A percentile compares a stretch with the other conserved stretches of the same genome.
Conservation (phyloP, 2,329 filamentous ascomycete genomes). For the Diaporthe vaccinii region DNA sequence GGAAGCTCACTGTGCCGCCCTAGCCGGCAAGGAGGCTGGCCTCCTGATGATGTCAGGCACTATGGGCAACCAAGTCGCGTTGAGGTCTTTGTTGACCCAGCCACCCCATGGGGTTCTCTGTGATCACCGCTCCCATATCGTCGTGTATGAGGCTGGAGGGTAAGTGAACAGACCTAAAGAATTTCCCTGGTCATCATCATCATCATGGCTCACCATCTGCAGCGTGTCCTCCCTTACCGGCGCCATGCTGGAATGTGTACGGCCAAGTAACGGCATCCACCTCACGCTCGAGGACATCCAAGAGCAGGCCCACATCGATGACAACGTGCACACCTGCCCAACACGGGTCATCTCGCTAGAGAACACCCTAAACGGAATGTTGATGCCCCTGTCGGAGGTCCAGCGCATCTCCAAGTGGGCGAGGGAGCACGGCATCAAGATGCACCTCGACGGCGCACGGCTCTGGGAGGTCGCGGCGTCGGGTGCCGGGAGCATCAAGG, state of each 20-base stretch:
- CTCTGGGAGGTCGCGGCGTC: slow-evolving; percentile 64
- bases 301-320: slow-evolving; percentile 72
- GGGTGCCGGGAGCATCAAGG: slow-evolving; percentile 56
- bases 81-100: slow-evolving; percentile 81
- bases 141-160: slow-evolving; percentile 76
- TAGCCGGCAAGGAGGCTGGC: slow-evolving; percentile 81
- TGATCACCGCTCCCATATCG: slow-evolving; percentile 83
- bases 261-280: slow-evolving; percentile 78
- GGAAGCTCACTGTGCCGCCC: slow-evolving; percentile 78
- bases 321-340: slow-evolving; percentile 83
- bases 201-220: background rate
- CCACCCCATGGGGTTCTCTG: slow-evolving; percentile 86
- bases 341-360: slow-evolving; percentile 87
- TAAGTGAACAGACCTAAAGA: slow-evolving; percentile 47
- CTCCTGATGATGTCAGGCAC: slow-evolving; percentile 90
- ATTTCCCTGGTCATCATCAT: background rate
- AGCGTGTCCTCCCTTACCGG: slow-evolving; percentile 80
- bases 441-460: slow-evolving; percentile 67
- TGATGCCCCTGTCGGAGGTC: slow-evolving; percentile 82
- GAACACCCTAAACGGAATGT: slow-evolving; percentile 84
- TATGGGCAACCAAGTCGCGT: slow-evolving; percentile 92
- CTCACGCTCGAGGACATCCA: slow-evolving; percentile 83
- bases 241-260: slow-evolving; percentile 76
- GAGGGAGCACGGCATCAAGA: slow-evolving; percentile 58
- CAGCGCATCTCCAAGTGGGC: slow-evolving; percentile 79